Conservation (phyloP, 192 early-diverging fungal genomes). For the Thoreauomyces humboldtii region DNA sequence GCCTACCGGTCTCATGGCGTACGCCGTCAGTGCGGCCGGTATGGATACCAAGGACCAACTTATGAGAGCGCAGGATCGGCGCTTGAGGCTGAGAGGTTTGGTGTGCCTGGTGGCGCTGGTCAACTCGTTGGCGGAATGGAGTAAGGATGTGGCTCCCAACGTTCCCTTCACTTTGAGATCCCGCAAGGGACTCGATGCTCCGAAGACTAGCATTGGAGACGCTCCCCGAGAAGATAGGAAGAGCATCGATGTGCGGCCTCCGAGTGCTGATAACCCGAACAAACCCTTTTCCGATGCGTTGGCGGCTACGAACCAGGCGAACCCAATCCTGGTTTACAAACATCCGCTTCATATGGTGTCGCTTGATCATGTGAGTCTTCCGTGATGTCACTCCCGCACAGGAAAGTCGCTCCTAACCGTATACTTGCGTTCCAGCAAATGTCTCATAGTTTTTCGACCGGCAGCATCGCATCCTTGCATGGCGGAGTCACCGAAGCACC, state of each 20-base stretch:
- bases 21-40: conserved; percentile 34
- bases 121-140: conserved; percentile 53
- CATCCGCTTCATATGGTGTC: conserved; percentile 45
- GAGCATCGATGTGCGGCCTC: not conserved
- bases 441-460: conserved; percentile 12
- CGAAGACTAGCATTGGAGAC: not conserved
- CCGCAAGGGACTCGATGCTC: not conserved
- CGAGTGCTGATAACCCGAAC: conserved; percentile 2
- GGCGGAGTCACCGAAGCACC: conserved; percentile 5
- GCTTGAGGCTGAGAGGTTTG: conserved; percentile 39
- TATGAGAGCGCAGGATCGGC: conserved; percentile 40
- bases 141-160: conserved; percentile 36
- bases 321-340: conserved; percentile 45
- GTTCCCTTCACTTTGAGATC: not conserved
- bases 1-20: conserved; percentile 30
- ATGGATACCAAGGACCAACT: conserved; percentile 39
- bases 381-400: no score
- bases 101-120: conserved; percentile 50
- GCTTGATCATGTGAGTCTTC: conserved; percentile 32
- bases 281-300: conserved; percentile 38
- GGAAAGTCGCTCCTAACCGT: no score
- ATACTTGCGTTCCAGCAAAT: conserved; percentile 5
- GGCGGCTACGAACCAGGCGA: conserved; percentile 31
- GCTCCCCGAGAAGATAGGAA: not conserved
- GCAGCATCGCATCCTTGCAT: conserved; percentile 21